Evolutionary conservation across 2,329 filamentous ascomycete genomes (phyloP), one percentile per base, ranked within the genome.

Genomic region (Aspergillus ustus): DNA sequence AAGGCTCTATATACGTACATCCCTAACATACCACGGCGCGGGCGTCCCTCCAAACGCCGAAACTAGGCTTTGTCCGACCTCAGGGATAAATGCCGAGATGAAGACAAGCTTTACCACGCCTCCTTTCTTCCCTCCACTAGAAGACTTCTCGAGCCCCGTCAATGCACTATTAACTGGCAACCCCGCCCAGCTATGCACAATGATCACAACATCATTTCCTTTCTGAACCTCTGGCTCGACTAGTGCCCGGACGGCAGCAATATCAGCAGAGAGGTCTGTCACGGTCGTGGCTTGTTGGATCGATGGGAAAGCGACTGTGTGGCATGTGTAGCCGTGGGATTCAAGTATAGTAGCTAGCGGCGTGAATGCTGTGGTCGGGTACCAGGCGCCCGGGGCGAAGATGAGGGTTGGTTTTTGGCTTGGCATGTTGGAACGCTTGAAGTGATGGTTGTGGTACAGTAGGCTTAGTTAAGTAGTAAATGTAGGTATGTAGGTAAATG

Each of bases 161-260:
- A 76, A 61, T 2, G 72, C 71, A 60, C 75, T 75, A 64, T 69
- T 77, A 17, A 76, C 75, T 0, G 75, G 75, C 9, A 78, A 58
- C 2, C 74, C 73, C 4, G 75, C 70, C 72, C 76, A 78, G 61
- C 75, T 77, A 66, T 77, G 75, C 28, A 68, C 65, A 6, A 77
- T 55, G 4, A 77, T 49, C 17, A 76, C 62, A 7, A 77, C 66
- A 7, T 75, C 69, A 19, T 66, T 63, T 0, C 77, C 76, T 1
- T 69, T 65, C 1, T 70, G 60, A 4, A 65, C 67, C 11, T 72
- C 77, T 0, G 67, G 60, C n/a, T 71, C 68, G 9, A 79, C 64
- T 0, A 78, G 60, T 1, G 67, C 62, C 2, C 71, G 68, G 17
- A 80, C 69, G 28, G 75, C 73, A 0, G 70, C 57, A 11, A 76